Evolutionary conservation across 306 rosid species (phyloP).

Genomic region (Quercus mongolica): DNA sequence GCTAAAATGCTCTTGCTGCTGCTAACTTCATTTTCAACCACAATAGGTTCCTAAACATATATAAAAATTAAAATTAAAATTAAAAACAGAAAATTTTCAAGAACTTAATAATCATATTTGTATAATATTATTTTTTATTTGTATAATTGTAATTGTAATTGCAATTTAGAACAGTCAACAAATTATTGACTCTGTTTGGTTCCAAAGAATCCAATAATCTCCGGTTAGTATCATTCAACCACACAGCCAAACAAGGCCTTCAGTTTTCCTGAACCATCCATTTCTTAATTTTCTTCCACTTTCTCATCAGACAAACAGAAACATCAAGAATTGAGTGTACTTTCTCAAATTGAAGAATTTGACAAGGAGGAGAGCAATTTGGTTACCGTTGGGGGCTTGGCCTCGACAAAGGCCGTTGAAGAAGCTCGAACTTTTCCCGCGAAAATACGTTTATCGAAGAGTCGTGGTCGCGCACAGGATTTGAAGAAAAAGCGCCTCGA

Average conservation of each 20-base stretch:
- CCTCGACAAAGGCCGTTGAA: constrained; percentile 34
- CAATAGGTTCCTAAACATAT: constrained; percentile 36
- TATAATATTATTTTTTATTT: neutral
- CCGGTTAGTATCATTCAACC: neutral
- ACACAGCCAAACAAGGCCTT: neutral
- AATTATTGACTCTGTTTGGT: no score
- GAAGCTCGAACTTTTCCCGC: constrained; percentile 36
- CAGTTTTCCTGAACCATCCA: neutral
- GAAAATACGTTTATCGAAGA: constrained; percentile 21
- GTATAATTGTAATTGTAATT: neutral
- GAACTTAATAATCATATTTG: neutral
- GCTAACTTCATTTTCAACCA: constrained; percentile 39
- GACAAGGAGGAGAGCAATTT: neutral
- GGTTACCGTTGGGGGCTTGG: constrained; percentile 28
- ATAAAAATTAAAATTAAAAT: neutral
- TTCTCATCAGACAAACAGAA: constrained; percentile 2
- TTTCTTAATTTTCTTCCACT: neutral
- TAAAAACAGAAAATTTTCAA: neutral
- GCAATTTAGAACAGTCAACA: neutral
- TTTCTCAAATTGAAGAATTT: neutral
- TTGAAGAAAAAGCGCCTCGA: constrained; percentile 27
- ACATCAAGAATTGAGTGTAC: neutral
- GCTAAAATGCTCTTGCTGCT: constrained; percentile 49
- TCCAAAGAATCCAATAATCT: no score
- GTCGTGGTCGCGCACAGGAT: constrained; percentile 18